These are phyloP conservation scores for Lactarius trivialis DNA, from an alignment of 768 basidiomycete genomes.

Conservation along the genomic window DNA sequence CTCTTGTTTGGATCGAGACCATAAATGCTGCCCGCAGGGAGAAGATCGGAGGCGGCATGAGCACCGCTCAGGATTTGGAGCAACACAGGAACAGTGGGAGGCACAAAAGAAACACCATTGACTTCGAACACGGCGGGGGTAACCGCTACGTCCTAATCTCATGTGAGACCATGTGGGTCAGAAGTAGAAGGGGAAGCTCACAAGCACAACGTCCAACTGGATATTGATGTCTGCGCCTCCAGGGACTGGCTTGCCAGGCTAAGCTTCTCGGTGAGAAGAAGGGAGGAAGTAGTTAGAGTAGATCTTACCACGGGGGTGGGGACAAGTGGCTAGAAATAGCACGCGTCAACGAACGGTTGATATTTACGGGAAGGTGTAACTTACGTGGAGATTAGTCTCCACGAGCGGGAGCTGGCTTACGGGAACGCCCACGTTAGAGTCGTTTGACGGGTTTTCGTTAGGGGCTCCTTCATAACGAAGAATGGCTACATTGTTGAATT, in stretches of 20 bases:
- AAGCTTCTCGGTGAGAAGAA: not conserved
- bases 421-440: not conserved
- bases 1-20: not conserved
- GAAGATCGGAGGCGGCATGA: not conserved
- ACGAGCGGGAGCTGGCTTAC: not conserved
- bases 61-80: not conserved
- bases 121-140: not conserved
- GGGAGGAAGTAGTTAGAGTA: not conserved
- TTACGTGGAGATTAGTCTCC: not conserved
- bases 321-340: not conserved
- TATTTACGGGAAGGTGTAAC: not conserved
- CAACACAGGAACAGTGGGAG: not conserved
- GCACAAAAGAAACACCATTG: not conserved
- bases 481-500: not conserved
- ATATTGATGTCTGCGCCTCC: conserved; percentile 1
- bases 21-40: not conserved
- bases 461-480: not conserved
- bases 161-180: not conserved
- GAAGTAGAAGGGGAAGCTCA: not conserved
- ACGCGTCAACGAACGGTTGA: not conserved
- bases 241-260: not conserved
- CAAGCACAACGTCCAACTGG: not conserved
- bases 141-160: not conserved
- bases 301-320: not conserved
- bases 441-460: not conserved